Base-by-base conservation (phyloP, 352 stramenopile species). In the Aphanomyces astaci region DNA sequence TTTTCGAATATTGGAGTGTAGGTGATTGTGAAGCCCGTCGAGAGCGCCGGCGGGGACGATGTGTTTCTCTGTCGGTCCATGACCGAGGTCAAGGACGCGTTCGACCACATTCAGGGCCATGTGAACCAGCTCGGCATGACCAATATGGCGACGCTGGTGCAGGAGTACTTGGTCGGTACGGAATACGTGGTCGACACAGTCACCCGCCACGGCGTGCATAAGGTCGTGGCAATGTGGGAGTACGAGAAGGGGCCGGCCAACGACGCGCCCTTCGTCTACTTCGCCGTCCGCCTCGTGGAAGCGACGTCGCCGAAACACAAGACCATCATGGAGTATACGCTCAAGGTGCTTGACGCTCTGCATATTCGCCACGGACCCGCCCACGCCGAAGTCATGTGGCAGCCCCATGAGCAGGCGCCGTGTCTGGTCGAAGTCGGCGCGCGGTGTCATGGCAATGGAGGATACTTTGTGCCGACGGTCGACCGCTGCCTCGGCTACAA, bases 151-250 rank as follows among this genome's bases (percentile, higher is more conserved):
- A 78, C 88, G 1, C 71, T 95, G 45, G 75, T 87, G n/a, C 82
- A 92, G 72, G 84, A 93, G 72, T 95, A 82, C 65, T 70, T 94
- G 9, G 70, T 67, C 32, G 89, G 89, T 17, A 76, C 69, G 51
- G 89, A 97, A 71, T 96, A 90, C 72, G 87, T 89, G 3, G 71
- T 97, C 15, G 89, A 97, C 72, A 81, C 82, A 9, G 87, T 96
- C 2, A 82, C 67, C 54, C 76, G 76, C 28, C 73, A 91, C 74
- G 89, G 89, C 0, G 75, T 86, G 48, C 76, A 90, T 63, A 96
- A 95, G 64, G 76, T 94, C 55, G 79, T 83, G 36, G 88, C 87
- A 11, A 71, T 96, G 13, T 97, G 88, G 89, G 77, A 81, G 66
- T 96, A 96, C 72, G 88, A 96, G 63, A 96, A 96, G 74, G 66